phyloP scores from a whole-genome alignment of 1,139 yeast genomes.

The Candida glucosophila region DNA sequence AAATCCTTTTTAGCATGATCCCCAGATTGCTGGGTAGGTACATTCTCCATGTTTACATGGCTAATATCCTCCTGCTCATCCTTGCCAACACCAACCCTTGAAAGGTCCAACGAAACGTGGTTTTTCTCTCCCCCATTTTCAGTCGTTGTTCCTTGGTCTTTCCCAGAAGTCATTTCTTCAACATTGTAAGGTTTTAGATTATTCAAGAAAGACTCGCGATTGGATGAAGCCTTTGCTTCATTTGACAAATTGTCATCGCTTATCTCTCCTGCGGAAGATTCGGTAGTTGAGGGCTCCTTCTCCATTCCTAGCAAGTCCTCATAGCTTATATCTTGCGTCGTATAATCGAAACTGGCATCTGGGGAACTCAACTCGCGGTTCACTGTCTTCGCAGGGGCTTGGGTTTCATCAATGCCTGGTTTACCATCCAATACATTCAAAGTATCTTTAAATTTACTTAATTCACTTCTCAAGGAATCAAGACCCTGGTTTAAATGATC shows the following conservation, averaged over 20 bases:
- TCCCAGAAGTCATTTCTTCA: neutral
- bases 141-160: no score
- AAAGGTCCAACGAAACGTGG: no score
- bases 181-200: neutral
- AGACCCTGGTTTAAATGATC: constrained; percentile 39
- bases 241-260: neutral
- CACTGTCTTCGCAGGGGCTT: constrained; percentile 1
- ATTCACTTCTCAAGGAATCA: constrained; percentile 34
- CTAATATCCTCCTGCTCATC: no score
- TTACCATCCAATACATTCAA: constrained; percentile 19
- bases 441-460: constrained; percentile 40
- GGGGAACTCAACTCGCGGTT: constrained; percentile 5
- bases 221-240: neutral
- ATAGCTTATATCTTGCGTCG: constrained; percentile 32
- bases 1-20: neutral
- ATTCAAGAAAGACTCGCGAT: neutral
- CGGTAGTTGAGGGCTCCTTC: constrained; percentile 1
- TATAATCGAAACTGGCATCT: constrained; percentile 34
- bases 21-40: no score
- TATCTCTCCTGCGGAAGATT: neutral
- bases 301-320: constrained; percentile 36
- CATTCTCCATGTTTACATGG: no score
- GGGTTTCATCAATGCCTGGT: constrained; percentile 1
- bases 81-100: no score
- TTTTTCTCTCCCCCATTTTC: neutral